Percentiles rank a stretch among this genome's conserved stretches.
phyloP scores from a whole-genome alignment of 345 rosid genomes.

The Hibiscus mutabilis region DNA sequence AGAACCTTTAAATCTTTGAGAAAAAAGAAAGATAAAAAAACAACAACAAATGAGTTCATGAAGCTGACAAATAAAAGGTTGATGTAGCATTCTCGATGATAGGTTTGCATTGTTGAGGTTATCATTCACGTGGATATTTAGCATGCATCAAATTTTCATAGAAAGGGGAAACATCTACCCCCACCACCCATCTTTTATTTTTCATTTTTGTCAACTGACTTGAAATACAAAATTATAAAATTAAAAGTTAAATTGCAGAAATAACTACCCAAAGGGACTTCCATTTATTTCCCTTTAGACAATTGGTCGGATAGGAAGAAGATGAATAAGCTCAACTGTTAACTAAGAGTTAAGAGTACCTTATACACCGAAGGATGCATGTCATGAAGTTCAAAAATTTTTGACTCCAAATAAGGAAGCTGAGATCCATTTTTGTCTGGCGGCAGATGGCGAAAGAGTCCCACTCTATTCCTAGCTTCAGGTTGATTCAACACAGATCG shows the following conservation, averaged over 20 bases:
- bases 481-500: slow-evolving; percentile 58
- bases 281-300: not conserved
- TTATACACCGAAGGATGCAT: slow-evolving; percentile 72
- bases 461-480: slow-evolving; percentile 68
- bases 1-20: not conserved
- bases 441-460: slow-evolving; percentile 72
- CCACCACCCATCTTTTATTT: not conserved
- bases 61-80: not conserved
- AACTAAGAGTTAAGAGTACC: slow-evolving; percentile 30
- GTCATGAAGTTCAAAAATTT: slow-evolving; percentile 49
- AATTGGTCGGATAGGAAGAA: not conserved
- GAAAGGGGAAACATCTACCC: not conserved
- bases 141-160: not conserved
- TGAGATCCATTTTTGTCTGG: slow-evolving; percentile 62
- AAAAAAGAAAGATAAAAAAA: not conserved
- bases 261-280: not conserved
- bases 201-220: not conserved
- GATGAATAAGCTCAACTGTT: not conserved
- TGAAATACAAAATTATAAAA: not conserved
- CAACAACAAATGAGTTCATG: not conserved
- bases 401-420: slow-evolving; percentile 50
- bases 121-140: not conserved
- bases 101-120: not conserved
- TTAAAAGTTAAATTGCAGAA: not conserved
- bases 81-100: not conserved